These are phyloP conservation scores for Colletotrichum neosansevieriae DNA, from an alignment of 2,329 filamentous ascomycete species.

Conservation along the genomic window DNA sequence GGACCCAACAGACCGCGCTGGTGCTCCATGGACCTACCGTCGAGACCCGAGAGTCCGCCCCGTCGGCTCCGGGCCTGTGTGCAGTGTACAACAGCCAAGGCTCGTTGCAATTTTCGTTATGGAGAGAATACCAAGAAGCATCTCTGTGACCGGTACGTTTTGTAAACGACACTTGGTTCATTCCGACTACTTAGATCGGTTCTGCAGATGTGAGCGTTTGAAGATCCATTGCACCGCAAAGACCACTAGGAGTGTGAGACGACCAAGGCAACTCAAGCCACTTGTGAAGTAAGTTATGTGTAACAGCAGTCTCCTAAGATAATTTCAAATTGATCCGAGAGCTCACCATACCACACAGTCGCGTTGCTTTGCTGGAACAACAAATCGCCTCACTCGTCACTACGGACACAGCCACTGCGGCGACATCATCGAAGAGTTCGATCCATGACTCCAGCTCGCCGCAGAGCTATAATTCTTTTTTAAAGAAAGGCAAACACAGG, in stretches of 20 bases:
- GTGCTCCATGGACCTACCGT: slow-evolving; percentile 35
- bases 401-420: background rate
- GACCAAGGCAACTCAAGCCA: slow-evolving; percentile 47
- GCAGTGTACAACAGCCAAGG: slow-evolving; percentile 41
- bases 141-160: slow-evolving; percentile 36
- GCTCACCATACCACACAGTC: slow-evolving; percentile 32
- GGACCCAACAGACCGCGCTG: background rate
- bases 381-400: slow-evolving; percentile 41
- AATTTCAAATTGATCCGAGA: too few relatives aligned
- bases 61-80: slow-evolving; percentile 40
- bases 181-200: background rate
- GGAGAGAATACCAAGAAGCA: slow-evolving; percentile 32
- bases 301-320: background rate
- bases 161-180: background rate
- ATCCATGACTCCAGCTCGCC: background rate
- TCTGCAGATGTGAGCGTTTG: slow-evolving; percentile 45
- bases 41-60: slow-evolving; percentile 35
- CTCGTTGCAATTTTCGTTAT: slow-evolving; percentile 36
- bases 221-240: slow-evolving; percentile 47
- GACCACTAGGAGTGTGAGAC: slow-evolving; percentile 47
- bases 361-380: slow-evolving; percentile 45
- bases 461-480: background rate
- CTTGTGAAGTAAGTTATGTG: slow-evolving; percentile 43
- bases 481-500: background rate
- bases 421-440: slow-evolving; percentile 2